Base-by-base conservation (phyloP, 1,139 yeast genomes). In the Nakaseomyces sp. region DNA sequence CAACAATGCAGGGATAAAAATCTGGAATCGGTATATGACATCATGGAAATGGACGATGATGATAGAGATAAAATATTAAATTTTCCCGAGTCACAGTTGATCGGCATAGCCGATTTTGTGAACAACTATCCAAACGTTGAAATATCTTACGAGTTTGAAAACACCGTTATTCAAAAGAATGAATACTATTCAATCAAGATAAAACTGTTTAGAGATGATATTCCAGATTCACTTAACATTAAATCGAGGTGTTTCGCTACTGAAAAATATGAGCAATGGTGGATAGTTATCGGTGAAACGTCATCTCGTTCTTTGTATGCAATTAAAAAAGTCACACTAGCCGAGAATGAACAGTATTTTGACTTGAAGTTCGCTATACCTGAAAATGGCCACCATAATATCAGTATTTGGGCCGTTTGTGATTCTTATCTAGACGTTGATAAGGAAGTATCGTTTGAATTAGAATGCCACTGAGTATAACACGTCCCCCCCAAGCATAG, bases 391-490 rank as follows among this genome's bases (percentile, higher is more conserved):
- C 61, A 66, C 6, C 82, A 79, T 46, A 62, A 71, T 10, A 64
- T 88, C 33, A 76, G 80, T 0, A 66, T 87, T 2, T 89, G 95
- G 95, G 81, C 91, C 57, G 75, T 89, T 64, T 84, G 96, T 64
- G 97, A 89, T 58, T 81, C 95, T 0, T 91, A 89, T 57, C 56
- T 86, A 25, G 97, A 88, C 59, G 94, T 88, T 2, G 98, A 91
- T 60, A 86, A 85, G 60, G 96, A 89, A 64, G 72, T 78, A 19
- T 49, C 64, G 2, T 68, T 85, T 43, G 73, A 70, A 19, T 60
- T 79, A 8, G 69, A 70, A 10, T 80, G 79, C 12, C n/a, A n/a
- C n/a, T n/a, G n/a, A n/a, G n/a, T n/a, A n/a, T n/a, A n/a, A n/a
- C n/a, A n/a, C n/a, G n/a, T n/a, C n/a, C n/a, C n/a, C n/a, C n/a